These are phyloP conservation scores for Suillus sp. DNA, from an alignment of 768 basidiomycete species.

Conservation along the genomic window DNA sequence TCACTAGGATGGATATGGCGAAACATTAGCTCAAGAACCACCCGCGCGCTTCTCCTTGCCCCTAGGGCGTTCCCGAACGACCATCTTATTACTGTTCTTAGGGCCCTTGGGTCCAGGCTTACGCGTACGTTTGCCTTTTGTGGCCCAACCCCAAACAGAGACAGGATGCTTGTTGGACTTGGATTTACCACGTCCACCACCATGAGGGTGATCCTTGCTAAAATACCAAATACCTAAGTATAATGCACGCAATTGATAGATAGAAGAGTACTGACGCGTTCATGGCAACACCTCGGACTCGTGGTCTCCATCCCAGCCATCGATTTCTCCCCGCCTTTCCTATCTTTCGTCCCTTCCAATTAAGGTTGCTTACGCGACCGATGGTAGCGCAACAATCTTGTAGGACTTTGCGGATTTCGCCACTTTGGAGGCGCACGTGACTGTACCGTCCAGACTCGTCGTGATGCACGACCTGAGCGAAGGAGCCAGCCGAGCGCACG, in stretches of 20 bases:
- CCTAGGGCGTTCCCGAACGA: slow-evolving; percentile 81
- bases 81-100: slow-evolving; percentile 89
- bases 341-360: slow-evolving; percentile 81
- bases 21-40: slow-evolving; percentile 16
- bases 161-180: slow-evolving; percentile 96
- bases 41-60: slow-evolving; percentile 53
- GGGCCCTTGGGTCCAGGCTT: slow-evolving; percentile 91
- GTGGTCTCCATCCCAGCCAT: slow-evolving; percentile 84
- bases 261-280: slow-evolving; percentile 67
- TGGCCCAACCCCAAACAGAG: slow-evolving; percentile 90
- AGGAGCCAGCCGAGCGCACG: slow-evolving; percentile 88
- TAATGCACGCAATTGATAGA: slow-evolving; percentile 6
- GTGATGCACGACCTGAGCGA: slow-evolving; percentile 78
- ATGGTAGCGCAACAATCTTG: slow-evolving; percentile 85
- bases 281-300: slow-evolving; percentile 95
- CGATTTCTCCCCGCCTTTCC: slow-evolving; percentile 92
- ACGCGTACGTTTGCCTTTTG: slow-evolving; percentile 91
- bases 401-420: slow-evolving; percentile 87
- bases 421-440: slow-evolving; percentile 86
- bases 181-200: slow-evolving; percentile 96
- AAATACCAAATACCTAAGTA: slow-evolving; percentile 6
- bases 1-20: neutral
- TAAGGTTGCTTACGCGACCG: slow-evolving; percentile 87
- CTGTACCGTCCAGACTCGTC: slow-evolving; percentile 71
- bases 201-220: slow-evolving; percentile 91